Conservation (phyloP, 2,329 filamentous ascomycete genomes). For the Diaporthe longicolla region DNA sequence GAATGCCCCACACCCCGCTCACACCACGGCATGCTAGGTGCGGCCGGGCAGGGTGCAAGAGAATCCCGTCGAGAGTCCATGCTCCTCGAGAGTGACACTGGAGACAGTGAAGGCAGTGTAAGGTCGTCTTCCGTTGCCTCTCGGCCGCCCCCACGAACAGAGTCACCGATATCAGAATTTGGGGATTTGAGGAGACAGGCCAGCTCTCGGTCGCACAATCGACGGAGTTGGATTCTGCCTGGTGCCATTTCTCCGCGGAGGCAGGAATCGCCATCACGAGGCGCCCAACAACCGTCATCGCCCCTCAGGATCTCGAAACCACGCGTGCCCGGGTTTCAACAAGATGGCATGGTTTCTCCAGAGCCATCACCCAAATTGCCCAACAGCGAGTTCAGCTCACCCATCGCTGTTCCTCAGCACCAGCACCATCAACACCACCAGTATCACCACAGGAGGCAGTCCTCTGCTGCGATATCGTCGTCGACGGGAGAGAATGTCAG, state of each 20-base stretch:
- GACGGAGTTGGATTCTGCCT: constrained; percentile 87
- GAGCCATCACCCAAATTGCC: constrained; percentile 91
- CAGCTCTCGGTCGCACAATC: constrained; percentile 86
- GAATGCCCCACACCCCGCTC: constrained; percentile 94
- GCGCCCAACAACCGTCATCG: constrained; percentile 78
- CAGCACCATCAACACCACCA: constrained; percentile 74
- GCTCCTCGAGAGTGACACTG: constrained; percentile 85
- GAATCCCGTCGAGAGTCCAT: constrained; percentile 83
- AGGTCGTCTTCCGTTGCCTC: constrained; percentile 84
- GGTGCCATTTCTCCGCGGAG: constrained; percentile 83
- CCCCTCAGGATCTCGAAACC: constrained; percentile 90
- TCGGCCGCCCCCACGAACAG: constrained; percentile 77
- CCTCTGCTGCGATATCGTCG: constrained; percentile 85
- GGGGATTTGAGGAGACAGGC: constrained; percentile 81
- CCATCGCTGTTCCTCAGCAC: constrained; percentile 69
- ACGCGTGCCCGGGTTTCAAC: constrained; percentile 70
- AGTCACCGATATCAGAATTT: constrained; percentile 92
- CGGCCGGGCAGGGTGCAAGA: constrained; percentile 68
- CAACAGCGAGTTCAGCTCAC: constrained; percentile 85
- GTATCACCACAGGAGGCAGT: constrained; percentile 82
- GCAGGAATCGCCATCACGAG: constrained; percentile 89
- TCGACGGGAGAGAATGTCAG: constrained; percentile 65
- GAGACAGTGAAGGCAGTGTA: constrained; percentile 90
- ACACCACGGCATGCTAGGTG: constrained; percentile 73
- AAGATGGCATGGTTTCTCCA: constrained; percentile 82